Evolutionary conservation across 768 basidiomycete species (phyloP), one percentile per base, ranked within the genome.

Genomic region (Mycena vulgaris): DNA sequence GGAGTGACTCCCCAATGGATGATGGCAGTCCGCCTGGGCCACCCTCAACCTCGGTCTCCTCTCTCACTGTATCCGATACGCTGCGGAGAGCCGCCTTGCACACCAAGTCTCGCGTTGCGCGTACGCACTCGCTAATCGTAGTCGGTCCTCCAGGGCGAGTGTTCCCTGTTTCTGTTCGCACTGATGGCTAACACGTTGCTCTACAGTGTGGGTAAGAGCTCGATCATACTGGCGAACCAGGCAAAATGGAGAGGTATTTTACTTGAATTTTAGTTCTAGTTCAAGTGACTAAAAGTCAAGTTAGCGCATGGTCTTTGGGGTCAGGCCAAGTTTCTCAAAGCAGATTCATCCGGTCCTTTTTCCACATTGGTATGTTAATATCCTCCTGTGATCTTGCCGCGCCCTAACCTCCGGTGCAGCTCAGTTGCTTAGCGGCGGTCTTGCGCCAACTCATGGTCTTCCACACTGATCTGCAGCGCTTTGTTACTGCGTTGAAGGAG

Each of bases 361-460:
- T 85, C 89, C 17, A 89, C 91, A 0, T 76, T 94, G 74, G 89
- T 90, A 74, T 69, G 85, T 76, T 25, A n/a, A 31, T 48, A 30
- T 60, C 40, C 45, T 23, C 25, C 16, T 17, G 19, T 42, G 30
- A 42, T 56, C n/a, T 33, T 53, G 2, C 53, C 62, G 10, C 23
- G 45, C 53, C 68, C 62, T 74, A 8, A 75, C 57, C 48, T 58
- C 33, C 9, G 55, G 14, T 45, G 21, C 68, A 92, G 91, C 83
- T 93, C 37, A 84, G 88, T 7, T 92, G 91, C 73, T 80, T 94
- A 7, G 92, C 92, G 5, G 89, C 91, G 16, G 90, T 93, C 48
- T 83, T 94, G 31, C 85, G 92, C 10, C 93, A 94, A 75, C 81
- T 94, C 40, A 92, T 92, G 88, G 90, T 90, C 42, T 93, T 91